Conservation (phyloP, 768 basidiomycete genomes). For the Agaricus bisporus region DNA sequence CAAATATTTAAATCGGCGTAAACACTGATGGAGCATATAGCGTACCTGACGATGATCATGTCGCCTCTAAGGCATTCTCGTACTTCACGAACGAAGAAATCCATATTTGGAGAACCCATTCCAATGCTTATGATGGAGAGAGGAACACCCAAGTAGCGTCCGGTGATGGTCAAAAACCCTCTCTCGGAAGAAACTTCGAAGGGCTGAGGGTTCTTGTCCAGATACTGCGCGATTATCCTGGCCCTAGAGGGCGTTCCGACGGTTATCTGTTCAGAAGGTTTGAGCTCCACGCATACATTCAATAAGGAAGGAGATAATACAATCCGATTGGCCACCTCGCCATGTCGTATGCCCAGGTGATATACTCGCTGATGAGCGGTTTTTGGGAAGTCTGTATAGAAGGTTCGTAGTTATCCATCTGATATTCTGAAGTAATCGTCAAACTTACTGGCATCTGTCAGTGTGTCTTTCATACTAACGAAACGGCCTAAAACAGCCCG, state of each 20-base stretch:
- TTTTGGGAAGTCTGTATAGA: conserved; percentile 62
- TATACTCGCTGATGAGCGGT: conserved; percentile 71
- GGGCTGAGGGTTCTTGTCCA: conserved; percentile 53
- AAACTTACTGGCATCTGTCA: conserved; percentile 63
- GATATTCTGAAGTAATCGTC: background rate
- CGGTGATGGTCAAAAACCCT: conserved; percentile 71
- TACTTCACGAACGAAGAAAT: conserved; percentile 80
- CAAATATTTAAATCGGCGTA: background rate
- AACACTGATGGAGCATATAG: conserved; percentile 1
- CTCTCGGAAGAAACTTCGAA: conserved; percentile 68
- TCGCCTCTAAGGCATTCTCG: conserved; percentile 68
- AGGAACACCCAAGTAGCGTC: conserved; percentile 54
- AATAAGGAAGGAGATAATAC: conserved; percentile 29
- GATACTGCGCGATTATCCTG: conserved; percentile 43
- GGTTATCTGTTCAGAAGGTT: conserved; percentile 43
- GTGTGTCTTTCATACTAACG: conserved; percentile 48
- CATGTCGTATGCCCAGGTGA: conserved; percentile 67
- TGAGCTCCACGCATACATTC: background rate
- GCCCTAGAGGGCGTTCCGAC: conserved; percentile 73
- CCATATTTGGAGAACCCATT: conserved; percentile 79
- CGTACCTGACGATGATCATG: conserved; percentile 44
- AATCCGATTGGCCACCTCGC: conserved; percentile 79
- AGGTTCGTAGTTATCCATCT: background rate
- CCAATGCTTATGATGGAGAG: conserved; percentile 75
- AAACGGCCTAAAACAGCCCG: background rate